Evolutionary conservation across 768 basidiomycete species (phyloP).

Genomic region (Nidula microcarpa): DNA sequence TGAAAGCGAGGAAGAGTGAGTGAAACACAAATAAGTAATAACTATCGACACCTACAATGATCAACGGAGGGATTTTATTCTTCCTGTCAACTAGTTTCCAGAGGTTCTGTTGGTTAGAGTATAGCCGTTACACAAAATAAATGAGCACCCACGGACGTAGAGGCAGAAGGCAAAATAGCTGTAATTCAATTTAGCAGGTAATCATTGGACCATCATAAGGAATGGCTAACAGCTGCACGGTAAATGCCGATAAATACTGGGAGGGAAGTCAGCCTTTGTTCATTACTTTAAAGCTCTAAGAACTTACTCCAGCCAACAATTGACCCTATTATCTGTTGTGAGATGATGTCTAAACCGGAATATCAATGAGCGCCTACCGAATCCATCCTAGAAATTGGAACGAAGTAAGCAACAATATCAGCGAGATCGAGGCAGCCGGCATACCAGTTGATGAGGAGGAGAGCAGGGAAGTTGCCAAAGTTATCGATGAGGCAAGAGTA

Average conservation of each 20-base stretch:
- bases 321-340: neutral
- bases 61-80: conserved; percentile 8
- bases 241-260: conserved; percentile 14
- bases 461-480: conserved; percentile 12
- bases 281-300: neutral
- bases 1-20: neutral
- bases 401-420: neutral
- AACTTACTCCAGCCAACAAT: neutral
- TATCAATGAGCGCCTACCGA: neutral
- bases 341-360: neutral
- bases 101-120: neutral
- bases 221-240: conserved; percentile 13
- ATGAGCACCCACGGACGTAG: conserved; percentile 5
- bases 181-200: neutral
- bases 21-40: neutral
- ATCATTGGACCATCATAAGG: neutral
- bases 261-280: neutral
- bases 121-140: neutral
- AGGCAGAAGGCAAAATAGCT: conserved; percentile 16
- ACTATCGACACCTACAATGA: conserved; percentile 10
- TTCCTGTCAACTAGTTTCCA: conserved; percentile 9
- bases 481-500: conserved; percentile 14
- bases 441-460: conserved; percentile 10
- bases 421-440: neutral
- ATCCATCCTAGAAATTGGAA: neutral